Evolutionary conservation across 768 basidiomycete species (phyloP).

Genomic region (Mycena capillaripes): DNA sequence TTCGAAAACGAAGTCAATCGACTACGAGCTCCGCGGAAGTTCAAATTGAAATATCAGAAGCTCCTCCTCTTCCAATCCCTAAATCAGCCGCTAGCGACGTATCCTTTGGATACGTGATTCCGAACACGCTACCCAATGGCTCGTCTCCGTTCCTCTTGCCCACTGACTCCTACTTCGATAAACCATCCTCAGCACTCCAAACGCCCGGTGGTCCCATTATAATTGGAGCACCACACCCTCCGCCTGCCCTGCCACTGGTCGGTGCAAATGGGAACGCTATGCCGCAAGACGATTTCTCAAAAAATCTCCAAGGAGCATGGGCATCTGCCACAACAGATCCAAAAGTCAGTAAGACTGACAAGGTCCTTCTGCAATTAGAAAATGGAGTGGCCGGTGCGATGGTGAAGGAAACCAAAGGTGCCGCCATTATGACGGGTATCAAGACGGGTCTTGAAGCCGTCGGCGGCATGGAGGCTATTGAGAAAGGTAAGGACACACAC

Average conservation of each 20-base stretch:
- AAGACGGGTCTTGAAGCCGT: conserved; percentile 7
- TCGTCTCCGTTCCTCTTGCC: no score
- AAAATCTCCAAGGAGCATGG: conserved; percentile 27
- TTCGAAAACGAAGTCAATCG: conserved; percentile 22
- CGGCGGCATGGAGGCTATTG: conserved; percentile 16
- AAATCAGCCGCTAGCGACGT: conserved; percentile 15
- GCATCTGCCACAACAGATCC: conserved; percentile 27
- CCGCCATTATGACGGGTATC: background rate
- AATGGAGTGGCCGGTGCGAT: conserved; percentile 6
- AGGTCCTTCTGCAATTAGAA: conserved; percentile 15
- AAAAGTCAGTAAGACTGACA: conserved; percentile 26
- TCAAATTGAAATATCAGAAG: background rate
- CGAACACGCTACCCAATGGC: background rate
- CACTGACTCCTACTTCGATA: background rate
- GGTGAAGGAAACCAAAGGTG: background rate
- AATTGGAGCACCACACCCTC: background rate
- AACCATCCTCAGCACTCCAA: background rate
- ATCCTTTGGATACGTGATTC: background rate
- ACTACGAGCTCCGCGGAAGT: background rate
- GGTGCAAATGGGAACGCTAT: background rate
- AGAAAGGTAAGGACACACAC: no score
- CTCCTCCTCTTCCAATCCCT: background rate
- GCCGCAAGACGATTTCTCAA: conserved; percentile 30
- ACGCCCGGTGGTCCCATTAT: background rate
- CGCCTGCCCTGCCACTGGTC: no score